Percentiles rank a stretch among this genome's conserved stretches.
Evolutionary conservation across 148 eudicot genomes (phyloP).

Genomic region (Vaccinium corymbosum): DNA sequence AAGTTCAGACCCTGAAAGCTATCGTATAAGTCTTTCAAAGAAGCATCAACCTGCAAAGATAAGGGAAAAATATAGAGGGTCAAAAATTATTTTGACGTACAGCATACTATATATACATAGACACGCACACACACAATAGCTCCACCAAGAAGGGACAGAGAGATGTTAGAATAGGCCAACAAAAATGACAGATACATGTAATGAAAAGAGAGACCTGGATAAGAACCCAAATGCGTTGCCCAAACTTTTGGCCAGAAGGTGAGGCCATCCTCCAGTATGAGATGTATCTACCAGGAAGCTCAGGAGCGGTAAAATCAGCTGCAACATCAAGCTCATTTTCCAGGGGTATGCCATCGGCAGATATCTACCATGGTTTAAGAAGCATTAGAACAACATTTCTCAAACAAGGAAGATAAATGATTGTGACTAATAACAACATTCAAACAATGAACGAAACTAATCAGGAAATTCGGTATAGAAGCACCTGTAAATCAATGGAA

Average conservation of each 20-base stretch:
- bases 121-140: neutral
- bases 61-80: neutral
- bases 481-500: constrained; percentile 45
- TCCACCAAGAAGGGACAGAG: neutral
- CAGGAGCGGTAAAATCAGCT: constrained; percentile 66
- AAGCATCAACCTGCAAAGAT: constrained; percentile 56
- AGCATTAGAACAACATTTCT: neutral
- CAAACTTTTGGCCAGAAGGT: constrained; percentile 59
- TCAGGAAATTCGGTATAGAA: neutral
- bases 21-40: constrained; percentile 25
- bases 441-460: neutral
- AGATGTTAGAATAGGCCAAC: neutral
- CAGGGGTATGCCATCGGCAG: constrained; percentile 37
- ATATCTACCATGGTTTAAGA: constrained; percentile 34
- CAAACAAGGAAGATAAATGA: neutral
- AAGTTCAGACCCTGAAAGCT: constrained; percentile 33
- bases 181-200: neutral
- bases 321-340: constrained; percentile 52
- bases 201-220: constrained; percentile 45
- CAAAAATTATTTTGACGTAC: neutral
- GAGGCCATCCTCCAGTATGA: constrained; percentile 81
- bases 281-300: constrained; percentile 54
- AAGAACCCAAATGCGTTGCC: constrained; percentile 65
- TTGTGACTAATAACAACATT: neutral
- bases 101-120: neutral